Conservation (phyloP, 2,329 filamentous ascomycete species). For the Lachnellula suecica region DNA sequence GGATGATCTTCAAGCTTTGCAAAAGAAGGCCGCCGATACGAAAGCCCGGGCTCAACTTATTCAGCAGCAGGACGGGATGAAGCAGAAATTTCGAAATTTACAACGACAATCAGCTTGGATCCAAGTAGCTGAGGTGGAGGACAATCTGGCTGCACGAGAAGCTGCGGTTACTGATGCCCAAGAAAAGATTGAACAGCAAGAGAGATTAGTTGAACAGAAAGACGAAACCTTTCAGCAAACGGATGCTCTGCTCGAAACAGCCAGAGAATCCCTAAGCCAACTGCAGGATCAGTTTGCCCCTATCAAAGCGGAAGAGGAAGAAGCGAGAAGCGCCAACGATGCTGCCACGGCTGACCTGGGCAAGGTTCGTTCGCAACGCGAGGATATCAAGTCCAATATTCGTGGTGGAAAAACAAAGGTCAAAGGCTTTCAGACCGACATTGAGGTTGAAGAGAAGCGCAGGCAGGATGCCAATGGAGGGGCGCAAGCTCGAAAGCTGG, state of each 20-base stretch:
- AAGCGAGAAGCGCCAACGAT: conserved; percentile 52
- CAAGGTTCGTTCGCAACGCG: conserved; percentile 60
- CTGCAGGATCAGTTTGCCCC: conserved; percentile 36
- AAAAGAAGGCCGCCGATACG: conserved; percentile 59
- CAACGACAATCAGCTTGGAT: conserved; percentile 71
- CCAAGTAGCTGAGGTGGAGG: conserved; percentile 78
- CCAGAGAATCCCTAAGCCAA: conserved; percentile 22
- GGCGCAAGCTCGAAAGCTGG: conserved; percentile 59
- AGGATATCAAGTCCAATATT: conserved; percentile 60
- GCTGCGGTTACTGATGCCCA: conserved; percentile 33
- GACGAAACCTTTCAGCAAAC: conserved; percentile 35
- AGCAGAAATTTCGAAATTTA: conserved; percentile 57
- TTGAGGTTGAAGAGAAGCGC: conserved; percentile 56
- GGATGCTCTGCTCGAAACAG: conserved; percentile 35
- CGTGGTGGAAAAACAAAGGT: conserved; percentile 50
- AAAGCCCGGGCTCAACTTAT: conserved; percentile 63
- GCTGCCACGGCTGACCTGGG: conserved; percentile 52
- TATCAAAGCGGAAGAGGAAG: conserved; percentile 44
- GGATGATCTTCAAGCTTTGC: conserved; percentile 63
- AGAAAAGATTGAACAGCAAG: conserved; percentile 36
- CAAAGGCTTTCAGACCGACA: conserved; percentile 45
- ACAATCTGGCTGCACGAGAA: conserved; percentile 43
- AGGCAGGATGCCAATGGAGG: conserved; percentile 70
- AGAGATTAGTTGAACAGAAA: conserved; percentile 50
- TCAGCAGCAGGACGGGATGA: conserved; percentile 64